Percentiles rank a stretch among this genome's conserved stretches.
Evolutionary conservation across 1,139 yeast genomes (phyloP).

Genomic region (Tardiomyces blankii): DNA sequence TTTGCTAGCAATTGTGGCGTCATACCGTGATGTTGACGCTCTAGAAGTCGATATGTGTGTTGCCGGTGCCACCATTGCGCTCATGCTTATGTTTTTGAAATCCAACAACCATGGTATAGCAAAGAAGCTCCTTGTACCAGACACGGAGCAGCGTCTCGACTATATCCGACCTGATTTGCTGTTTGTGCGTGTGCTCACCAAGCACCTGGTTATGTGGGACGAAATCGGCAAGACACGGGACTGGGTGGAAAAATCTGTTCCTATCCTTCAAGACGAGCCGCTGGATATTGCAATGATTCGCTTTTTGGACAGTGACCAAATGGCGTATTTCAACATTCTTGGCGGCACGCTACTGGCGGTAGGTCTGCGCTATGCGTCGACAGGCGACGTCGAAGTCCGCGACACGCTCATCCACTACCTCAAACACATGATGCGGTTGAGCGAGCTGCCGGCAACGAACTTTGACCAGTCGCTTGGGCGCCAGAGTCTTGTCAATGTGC

Average conservation of each 20-base stretch:
- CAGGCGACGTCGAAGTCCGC: slow-evolving; percentile 45
- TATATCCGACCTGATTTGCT: slow-evolving; percentile 75
- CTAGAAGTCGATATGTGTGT: slow-evolving; percentile 59
- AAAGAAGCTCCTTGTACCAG: slow-evolving; percentile 50
- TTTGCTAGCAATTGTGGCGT: slow-evolving; percentile 48
- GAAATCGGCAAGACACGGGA: slow-evolving; percentile 36
- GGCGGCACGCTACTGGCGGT: slow-evolving; percentile 72
- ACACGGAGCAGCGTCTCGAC: slow-evolving; percentile 48
- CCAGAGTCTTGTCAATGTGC: slow-evolving; percentile 44
- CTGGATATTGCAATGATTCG: slow-evolving; percentile 15
- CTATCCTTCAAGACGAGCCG: slow-evolving; percentile 16
- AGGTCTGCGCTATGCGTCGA: slow-evolving; percentile 69
- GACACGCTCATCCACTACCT: slow-evolving; percentile 48
- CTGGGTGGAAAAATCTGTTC: slow-evolving; percentile 58
- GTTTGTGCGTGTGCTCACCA: slow-evolving; percentile 56
- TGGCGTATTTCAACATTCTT: slow-evolving; percentile 54
- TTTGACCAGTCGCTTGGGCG: slow-evolving; percentile 55
- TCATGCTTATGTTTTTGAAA: slow-evolving; percentile 62
- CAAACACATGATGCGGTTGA: slow-evolving; percentile 50
- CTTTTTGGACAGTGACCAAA: slow-evolving; percentile 46
- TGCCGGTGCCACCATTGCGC: slow-evolving; percentile 71
- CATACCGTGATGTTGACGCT: slow-evolving; percentile 61
- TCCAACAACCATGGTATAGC: slow-evolving; percentile 56
- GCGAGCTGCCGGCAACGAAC: slow-evolving; percentile 33
- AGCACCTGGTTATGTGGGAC: slow-evolving; percentile 73